Conservation (phyloP, 2,329 filamentous ascomycete genomes). For the Thelonectria olida region DNA sequence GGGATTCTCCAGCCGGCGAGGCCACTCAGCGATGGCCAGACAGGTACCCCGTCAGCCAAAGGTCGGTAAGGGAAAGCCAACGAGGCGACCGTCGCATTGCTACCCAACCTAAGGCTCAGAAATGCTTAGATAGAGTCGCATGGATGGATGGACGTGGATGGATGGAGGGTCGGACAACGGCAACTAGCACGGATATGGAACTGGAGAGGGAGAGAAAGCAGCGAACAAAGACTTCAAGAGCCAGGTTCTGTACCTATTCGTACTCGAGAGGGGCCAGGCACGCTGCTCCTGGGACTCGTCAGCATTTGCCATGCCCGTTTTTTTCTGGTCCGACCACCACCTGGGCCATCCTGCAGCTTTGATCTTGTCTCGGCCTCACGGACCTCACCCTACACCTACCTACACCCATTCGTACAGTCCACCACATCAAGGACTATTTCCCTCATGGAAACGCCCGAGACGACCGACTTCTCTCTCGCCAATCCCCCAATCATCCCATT, state of each 20-base stretch:
- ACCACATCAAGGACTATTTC: background rate
- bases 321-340: background rate
- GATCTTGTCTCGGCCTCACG: too few species aligned
- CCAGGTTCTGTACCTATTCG: background rate
- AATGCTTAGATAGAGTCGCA: slow-evolving; percentile 1
- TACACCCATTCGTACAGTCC: background rate
- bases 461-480: background rate
- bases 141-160: background rate
- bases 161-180: slow-evolving; percentile 20
- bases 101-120: slow-evolving; percentile 33
- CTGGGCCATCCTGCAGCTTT: background rate
- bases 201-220: slow-evolving; percentile 1
- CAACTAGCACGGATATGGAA: slow-evolving; percentile 20
- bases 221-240: background rate
- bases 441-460: background rate
- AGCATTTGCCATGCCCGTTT: background rate
- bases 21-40: slow-evolving; percentile 33
- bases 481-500: background rate
- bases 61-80: slow-evolving; percentile 29
- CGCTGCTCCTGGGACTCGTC: slow-evolving; percentile 12
- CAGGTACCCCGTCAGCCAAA: slow-evolving; percentile 25
- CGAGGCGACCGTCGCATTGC: slow-evolving; percentile 41
- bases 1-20: slow-evolving; percentile 31
- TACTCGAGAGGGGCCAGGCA: slow-evolving; percentile 3
- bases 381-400: background rate